Base-by-base conservation (phyloP, 73 alveolate genomes). In the Tetrahymena elliotti region DNA sequence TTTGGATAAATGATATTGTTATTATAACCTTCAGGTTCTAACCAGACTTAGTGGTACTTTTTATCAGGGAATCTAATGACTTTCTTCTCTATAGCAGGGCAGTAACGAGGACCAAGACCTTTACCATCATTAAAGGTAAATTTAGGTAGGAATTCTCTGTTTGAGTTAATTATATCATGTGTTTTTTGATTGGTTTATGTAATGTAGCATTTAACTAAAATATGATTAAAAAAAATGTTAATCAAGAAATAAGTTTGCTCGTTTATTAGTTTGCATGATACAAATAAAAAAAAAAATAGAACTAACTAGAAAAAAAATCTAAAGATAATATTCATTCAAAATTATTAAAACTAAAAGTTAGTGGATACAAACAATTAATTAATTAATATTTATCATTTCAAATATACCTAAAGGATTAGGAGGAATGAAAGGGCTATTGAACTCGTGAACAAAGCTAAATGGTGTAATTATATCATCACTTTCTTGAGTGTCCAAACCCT, bases 21-120 rank as follows among this genome's bases (percentile, higher is more conserved):
- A 38, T 93, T 40, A 22, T 95, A 68, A 11, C 98, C 98, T 93
- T 97, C 98, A 10, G 97, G 97, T 84, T 97, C 98, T 9, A 97
- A 96, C 98, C 98, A 97, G 38, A 97, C 95, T 35, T 54, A 84
- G 53, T 97, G 98, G 92, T 94, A 93, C 24, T 94, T 93, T 33
- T 95, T 96, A n/a, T 94, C 96, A 10, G 98, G 97, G 84, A 97
- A 97, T 24, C 97, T 39, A 38, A 39, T 54, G 12, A 95, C 54
- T 84, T 97, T 97, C 34, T 83, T 93, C 95, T 96, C 98, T 3
- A 97, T 95, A 16, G 98, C 93, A 0, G 97, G 98, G 83, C 98
- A 97, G 88, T 97, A 96, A 33, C 98, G 93, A 18, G 98, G 98
- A 18, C 98, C 98, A 20, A 97, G 94, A 7, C 97, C 98, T 37